phyloP scores from a whole-genome alignment of 2,329 filamentous ascomycete genomes.

The Fusarium protoensiforme region DNA sequence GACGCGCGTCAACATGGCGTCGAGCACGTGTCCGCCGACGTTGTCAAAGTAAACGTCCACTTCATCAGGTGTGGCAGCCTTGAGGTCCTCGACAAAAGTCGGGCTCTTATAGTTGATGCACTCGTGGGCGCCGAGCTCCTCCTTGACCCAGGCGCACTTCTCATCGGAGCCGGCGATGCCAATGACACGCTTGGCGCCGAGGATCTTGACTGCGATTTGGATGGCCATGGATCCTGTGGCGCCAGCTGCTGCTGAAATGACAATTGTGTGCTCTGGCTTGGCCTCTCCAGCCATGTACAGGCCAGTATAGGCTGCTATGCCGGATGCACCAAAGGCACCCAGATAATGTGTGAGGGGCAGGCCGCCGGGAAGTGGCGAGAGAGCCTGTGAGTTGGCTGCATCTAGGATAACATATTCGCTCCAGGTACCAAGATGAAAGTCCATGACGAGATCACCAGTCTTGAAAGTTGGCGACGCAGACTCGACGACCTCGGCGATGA shows the following conservation, averaged over 20 bases:
- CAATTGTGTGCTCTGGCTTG: conserved; percentile 43
- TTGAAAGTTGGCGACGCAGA: conserved; percentile 40
- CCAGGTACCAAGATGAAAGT: conserved; percentile 45
- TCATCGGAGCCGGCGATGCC: conserved; percentile 44
- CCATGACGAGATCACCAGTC: conserved; percentile 42
- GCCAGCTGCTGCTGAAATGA: conserved; percentile 44
- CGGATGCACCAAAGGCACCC: conserved; percentile 44
- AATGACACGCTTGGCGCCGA: conserved; percentile 44
- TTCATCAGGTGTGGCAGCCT: conserved; percentile 40
- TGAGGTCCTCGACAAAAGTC: conserved; percentile 42
- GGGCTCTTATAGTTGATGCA: conserved; percentile 47
- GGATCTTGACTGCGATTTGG: conserved; percentile 43
- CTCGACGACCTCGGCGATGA: conserved; percentile 45
- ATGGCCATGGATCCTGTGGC: conserved; percentile 46
- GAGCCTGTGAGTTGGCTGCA: conserved; percentile 38
- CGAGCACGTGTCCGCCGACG: conserved; percentile 42
- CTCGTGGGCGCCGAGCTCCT: conserved; percentile 41
- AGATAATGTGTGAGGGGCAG: conserved; percentile 43
- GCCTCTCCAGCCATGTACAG: conserved; percentile 40
- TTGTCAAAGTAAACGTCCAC: conserved; percentile 47
- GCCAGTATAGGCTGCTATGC: conserved; percentile 41
- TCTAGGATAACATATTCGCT: conserved; percentile 43
- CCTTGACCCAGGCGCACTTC: conserved; percentile 44
- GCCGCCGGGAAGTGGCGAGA: conserved; percentile 37
- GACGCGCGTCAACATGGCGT: conserved; percentile 43